Base-by-base conservation (phyloP, 768 basidiomycete genomes). In the Hydnum rufescens region DNA sequence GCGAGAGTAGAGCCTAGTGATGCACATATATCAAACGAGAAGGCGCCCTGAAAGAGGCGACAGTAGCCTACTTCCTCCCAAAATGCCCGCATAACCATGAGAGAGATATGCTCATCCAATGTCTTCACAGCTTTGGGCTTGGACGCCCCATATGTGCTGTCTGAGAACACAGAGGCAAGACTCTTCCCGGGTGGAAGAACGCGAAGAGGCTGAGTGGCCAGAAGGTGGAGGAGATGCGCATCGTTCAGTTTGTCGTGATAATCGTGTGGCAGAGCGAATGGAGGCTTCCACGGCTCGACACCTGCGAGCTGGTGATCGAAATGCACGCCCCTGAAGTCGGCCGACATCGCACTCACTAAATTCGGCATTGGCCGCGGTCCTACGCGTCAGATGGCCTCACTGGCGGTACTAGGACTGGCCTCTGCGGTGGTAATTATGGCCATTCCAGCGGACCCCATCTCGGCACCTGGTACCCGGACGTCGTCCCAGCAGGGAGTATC, bases 61-160 rank as follows among this genome's bases (percentile, higher is more conserved):
- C 26, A 19, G 43, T n/a, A 16, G 46, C 25, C 16, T 31, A 54
- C 53, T 18, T 54, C 53, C 16, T 51, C 53, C 53, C 53, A 54
- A 29, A 54, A 54, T 34, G 53, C 53, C 16, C 22, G 13, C 32
- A 34, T 25, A 4, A 54, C 26, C 19, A 51, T 31, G 13, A 4
- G 29, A 4, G 49, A 13, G 23, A 54, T 49, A 4, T 32, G 49
- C 36, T 49, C 30, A 32, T 54, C 53, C 22, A 54, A 31, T 22
- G 36, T 13, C 36, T 13, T 39, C 13, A n/a, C n/a, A n/a, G 36
- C 22, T 13, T 39, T 22, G 22, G 13, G 36, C 42, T 16, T 16
- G 18, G 23, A 22, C 51, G 19, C 19, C 31, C 30, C 44, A n/a
- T 39, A 25, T 3, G 49, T 13, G 28, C 29, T 25, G 23, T 51